Conservation (phyloP, 1,139 yeast genomes). For the Eremothecium coryli region DNA sequence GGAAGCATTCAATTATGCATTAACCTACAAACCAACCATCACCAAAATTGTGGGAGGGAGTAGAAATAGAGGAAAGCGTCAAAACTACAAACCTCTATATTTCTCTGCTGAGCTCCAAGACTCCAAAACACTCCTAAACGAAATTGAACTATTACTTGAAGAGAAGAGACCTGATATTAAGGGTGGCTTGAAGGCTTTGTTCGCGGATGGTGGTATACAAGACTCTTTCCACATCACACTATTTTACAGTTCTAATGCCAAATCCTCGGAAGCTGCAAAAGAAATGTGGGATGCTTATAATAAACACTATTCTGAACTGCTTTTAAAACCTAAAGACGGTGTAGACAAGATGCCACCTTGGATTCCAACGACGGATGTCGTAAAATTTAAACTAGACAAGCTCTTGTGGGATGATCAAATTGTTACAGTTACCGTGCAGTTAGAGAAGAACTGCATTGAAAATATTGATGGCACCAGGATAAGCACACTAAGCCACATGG, state of each 20-base stretch:
- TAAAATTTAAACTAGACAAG: conserved; percentile 36
- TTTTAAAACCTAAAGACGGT: conserved; percentile 8
- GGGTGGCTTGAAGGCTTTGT: conserved; percentile 6
- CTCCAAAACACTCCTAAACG: conserved; percentile 10
- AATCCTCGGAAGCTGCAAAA: conserved; percentile 23
- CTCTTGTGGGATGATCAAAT: conserved; percentile 47
- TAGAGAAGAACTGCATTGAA: conserved; percentile 26
- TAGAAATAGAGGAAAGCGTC: conserved; percentile 18
- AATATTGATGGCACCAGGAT: conserved; percentile 22
- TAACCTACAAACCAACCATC: conserved; percentile 43
- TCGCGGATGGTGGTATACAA: conserved; percentile 39
- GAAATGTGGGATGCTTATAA: conserved; percentile 30
- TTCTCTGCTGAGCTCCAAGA: conserved; percentile 32
- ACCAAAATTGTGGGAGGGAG: conserved; percentile 34
- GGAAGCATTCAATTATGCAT: conserved; percentile 41
- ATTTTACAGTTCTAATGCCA: conserved; percentile 42
- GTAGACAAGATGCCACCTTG: conserved; percentile 4
- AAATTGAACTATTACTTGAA: conserved; percentile 11
- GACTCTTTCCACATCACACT: conserved; percentile 68
- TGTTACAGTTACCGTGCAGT: conserved; percentile 47
- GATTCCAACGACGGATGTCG: conserved; percentile 18
- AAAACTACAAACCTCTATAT: conserved; percentile 32
- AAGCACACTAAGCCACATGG: conserved; percentile 33
- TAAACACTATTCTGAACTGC: conserved; percentile 14
- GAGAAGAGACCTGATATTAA: conserved; percentile 12